A percentile compares a stretch with the other conserved stretches of the same genome.
Evolutionary conservation across 208 protist genomes (phyloP).

Genomic region (Acanthamoeba healyi): DNA sequence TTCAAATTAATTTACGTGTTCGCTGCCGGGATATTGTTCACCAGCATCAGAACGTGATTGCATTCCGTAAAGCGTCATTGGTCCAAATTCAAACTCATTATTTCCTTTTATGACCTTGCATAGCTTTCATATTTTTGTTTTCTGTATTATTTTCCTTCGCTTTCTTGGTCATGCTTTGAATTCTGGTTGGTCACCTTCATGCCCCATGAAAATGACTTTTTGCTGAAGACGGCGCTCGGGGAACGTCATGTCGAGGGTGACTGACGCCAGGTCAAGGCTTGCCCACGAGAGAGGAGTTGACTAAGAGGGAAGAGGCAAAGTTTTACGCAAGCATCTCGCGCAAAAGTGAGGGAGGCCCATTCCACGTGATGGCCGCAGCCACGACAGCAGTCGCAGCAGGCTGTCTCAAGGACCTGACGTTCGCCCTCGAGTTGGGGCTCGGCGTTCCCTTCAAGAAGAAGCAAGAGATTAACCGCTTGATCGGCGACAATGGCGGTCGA

Average conservation of each 20-base stretch:
- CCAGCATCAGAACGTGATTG: too few relatives aligned
- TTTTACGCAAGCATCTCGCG: background rate
- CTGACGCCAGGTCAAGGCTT: background rate
- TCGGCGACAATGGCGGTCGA: slow-evolving; percentile 34
- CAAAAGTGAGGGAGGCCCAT: background rate
- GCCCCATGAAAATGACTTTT: background rate
- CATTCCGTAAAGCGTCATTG: background rate
- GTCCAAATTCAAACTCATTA: background rate
- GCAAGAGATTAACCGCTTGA: slow-evolving; percentile 66
- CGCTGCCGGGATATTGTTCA: too few relatives aligned
- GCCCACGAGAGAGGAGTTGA: too few relatives aligned
- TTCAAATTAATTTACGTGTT: background rate
- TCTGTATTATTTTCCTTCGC: too few relatives aligned
- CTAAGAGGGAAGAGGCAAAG: too few relatives aligned
- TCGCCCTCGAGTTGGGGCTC: slow-evolving; percentile 39
- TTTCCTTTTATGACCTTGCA: too few relatives aligned
- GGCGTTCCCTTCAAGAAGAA: slow-evolving; percentile 33
- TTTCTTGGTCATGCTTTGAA: too few relatives aligned
- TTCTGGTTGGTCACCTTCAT: too few relatives aligned
- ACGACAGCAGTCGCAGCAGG: background rate
- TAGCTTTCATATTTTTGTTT: too few relatives aligned
- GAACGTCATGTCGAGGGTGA: background rate
- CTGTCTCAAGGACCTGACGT: slow-evolving; percentile 1
- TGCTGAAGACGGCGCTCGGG: slow-evolving; percentile 24
- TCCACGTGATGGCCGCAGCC: background rate